Evolutionary conservation across 2,329 filamentous ascomycete genomes (phyloP).

Genomic region (Ilyonectria robusta): DNA sequence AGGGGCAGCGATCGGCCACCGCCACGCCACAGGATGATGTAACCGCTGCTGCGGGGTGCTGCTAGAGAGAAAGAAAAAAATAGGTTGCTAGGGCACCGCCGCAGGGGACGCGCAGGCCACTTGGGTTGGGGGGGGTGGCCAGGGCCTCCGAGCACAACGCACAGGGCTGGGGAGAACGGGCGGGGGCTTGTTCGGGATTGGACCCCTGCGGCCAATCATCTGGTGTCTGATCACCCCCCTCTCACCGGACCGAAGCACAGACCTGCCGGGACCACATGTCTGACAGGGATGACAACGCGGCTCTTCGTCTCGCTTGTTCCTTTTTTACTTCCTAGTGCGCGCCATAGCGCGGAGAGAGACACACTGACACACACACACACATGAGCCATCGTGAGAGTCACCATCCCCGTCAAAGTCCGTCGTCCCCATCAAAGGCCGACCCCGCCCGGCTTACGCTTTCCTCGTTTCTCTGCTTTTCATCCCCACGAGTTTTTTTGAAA

Average conservation of each 20-base stretch:
- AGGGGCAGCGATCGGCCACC: slow-evolving; percentile 1
- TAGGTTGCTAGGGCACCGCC: slow-evolving; percentile 23
- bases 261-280: slow-evolving; percentile 48
- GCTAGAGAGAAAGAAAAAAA: slow-evolving; percentile 8
- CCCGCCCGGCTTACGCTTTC: too few relatives aligned
- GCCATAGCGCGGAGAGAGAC: background rate
- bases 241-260: slow-evolving; percentile 44
- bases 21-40: slow-evolving; percentile 32
- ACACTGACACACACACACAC: too few relatives aligned
- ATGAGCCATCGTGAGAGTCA: too few relatives aligned
- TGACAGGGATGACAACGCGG: slow-evolving; percentile 49
- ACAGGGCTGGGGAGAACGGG: slow-evolving; percentile 40
- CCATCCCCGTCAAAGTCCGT: too few relatives aligned
- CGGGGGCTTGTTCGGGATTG: slow-evolving; percentile 25
- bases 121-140: background rate
- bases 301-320: slow-evolving; percentile 43
- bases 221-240: background rate
- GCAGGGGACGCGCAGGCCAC: slow-evolving; percentile 11
- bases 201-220: slow-evolving; percentile 38
- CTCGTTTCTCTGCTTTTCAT: too few relatives aligned
- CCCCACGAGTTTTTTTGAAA: too few relatives aligned
- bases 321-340: slow-evolving; percentile 23
- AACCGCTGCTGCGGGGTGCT: slow-evolving; percentile 27
- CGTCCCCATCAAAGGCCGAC: too few relatives aligned
- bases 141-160: slow-evolving; percentile 21